Base-by-base conservation (phyloP, 148 eudicot species). In the Persicaria maculosa region DNA sequence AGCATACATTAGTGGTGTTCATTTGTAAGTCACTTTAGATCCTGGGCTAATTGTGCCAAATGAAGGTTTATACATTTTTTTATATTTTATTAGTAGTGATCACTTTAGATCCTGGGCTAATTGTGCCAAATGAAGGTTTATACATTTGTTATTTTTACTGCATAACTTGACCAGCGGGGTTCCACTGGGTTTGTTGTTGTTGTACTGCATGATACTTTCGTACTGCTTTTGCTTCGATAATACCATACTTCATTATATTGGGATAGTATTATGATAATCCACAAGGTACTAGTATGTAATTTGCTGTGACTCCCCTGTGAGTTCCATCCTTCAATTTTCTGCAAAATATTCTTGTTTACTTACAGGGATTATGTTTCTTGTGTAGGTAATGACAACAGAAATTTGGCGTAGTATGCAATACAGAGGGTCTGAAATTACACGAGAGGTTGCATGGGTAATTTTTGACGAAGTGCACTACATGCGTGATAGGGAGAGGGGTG, bases 321-420 rank as follows among this genome's bases (percentile, higher is more conserved):
- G 46, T 12, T 65, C 9, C 47, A 65, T 65, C 19, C 70, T 65
- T 40, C 17, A 40, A 15, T 65, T 36, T 40, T n/a, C 17, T 65
- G 70, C 10, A 40, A 0, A 6, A 65, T 40, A 0, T 43, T 40
- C 70, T 65, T 14, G 15, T 65, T 65, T 65, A 10, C 47, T 36
- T 43, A 65, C 45, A 40, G 9, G 9, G 31, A 82, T 8, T 68
- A 48, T 17, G 74, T 20, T 8, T 31, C 19, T 58, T 43, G 10
- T 85, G 73, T 76, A 95, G 99, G 99, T 95, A 53, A 95, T 95
- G 99, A 95, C 99, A 53, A 95, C 99, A 44, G 99, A 92, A 82
- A 90, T 95, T 59, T 95, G 97, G 99, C 89, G 99, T 3, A 95
- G 97, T 81, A 95, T 95, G 99, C 99, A 92, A 84, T 95, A 95